These are phyloP conservation scores for Tetradesmus obliquus DNA, from an alignment of 139 green algal genomes.

Conservation along the genomic window DNA sequence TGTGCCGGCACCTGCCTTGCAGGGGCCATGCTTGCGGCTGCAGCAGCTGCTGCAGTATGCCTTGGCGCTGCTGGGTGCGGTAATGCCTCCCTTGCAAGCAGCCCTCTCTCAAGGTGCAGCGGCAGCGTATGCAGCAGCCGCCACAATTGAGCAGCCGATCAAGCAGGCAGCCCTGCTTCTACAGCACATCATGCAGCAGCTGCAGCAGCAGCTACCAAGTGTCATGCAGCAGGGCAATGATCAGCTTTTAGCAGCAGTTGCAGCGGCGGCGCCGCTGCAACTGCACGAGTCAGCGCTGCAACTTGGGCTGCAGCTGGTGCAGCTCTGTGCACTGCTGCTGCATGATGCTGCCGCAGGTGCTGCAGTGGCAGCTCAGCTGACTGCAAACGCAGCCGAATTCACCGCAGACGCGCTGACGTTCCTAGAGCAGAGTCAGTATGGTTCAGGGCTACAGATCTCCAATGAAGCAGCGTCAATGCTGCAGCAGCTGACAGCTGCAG, in stretches of 20 bases:
- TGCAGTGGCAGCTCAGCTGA: background rate
- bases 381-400: background rate
- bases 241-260: background rate
- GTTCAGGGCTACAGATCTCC: too few species aligned
- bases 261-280: background rate
- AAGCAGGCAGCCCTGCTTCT: background rate
- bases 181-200: background rate
- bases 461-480: background rate
- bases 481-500: background rate
- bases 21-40: conserved; percentile 31
- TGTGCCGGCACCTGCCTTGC: conserved; percentile 4
- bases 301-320: conserved; percentile 1
- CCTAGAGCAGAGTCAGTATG: background rate
- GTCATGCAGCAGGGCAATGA: background rate
- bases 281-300: conserved; percentile 9
- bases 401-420: background rate
- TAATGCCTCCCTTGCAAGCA: conserved; percentile 6
- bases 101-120: background rate
- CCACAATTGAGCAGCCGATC: background rate
- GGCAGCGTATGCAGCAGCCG: background rate
- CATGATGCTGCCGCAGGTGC: background rate
- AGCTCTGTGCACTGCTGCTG: conserved; percentile 7
- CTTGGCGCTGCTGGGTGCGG: background rate
- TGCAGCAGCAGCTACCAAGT: background rate
- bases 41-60: conserved; percentile 16